phyloP scores from a whole-genome alignment of 179 eudicot species.

The Spergularia azorica region DNA sequence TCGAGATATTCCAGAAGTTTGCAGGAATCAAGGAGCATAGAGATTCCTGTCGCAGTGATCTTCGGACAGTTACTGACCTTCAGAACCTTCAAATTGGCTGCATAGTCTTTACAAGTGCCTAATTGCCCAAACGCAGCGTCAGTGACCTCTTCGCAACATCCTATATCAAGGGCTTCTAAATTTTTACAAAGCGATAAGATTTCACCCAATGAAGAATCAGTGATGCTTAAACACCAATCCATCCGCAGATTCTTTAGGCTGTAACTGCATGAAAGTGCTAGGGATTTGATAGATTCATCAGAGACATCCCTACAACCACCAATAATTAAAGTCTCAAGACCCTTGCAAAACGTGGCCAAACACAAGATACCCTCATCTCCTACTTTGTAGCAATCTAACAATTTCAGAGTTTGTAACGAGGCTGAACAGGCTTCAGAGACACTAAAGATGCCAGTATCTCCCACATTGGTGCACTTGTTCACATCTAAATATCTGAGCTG shows the following conservation, averaged over 20 bases:
- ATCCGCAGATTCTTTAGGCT: conserved; percentile 66
- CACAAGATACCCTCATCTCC: conserved; percentile 66
- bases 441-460: conserved; percentile 61
- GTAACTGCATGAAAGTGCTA: conserved; percentile 53
- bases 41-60: conserved; percentile 67
- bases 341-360: conserved; percentile 63
- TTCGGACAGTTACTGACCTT: conserved; percentile 76
- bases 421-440: conserved; percentile 62
- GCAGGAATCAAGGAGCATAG: conserved; percentile 57
- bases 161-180: conserved; percentile 78
- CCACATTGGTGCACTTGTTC: conserved; percentile 78
- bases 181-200: conserved; percentile 58
- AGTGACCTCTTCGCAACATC: conserved; percentile 89
- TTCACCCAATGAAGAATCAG: conserved; percentile 62
- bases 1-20: conserved; percentile 72
- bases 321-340: conserved; percentile 71
- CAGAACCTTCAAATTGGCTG: conserved; percentile 56
- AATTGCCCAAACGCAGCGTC: conserved; percentile 76
- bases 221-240: conserved; percentile 90
- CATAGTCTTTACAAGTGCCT: conserved; percentile 38
- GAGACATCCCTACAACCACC: conserved; percentile 82
- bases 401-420: conserved; percentile 67
- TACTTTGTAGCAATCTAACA: conserved; percentile 75
- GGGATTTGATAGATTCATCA: conserved; percentile 52
- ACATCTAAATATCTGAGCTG: conserved; percentile 58